These are phyloP conservation scores for Candida sphagnicola DNA, from an alignment of 805 yeast genomes.

Conservation along the genomic window DNA sequence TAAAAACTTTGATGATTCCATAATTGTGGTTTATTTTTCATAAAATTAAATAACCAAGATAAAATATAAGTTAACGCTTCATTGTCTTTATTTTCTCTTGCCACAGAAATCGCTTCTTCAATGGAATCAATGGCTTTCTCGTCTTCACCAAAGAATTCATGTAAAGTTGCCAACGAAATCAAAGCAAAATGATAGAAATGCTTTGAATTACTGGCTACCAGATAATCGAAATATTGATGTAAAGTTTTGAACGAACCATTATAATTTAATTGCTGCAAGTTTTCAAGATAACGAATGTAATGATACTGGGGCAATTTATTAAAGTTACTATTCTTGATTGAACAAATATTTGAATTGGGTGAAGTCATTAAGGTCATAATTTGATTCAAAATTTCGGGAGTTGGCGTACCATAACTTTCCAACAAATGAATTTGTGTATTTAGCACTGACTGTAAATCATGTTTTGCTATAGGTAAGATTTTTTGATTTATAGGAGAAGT, in stretches of 20 bases:
- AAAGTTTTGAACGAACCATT: conserved; percentile 48
- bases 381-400: conserved; percentile 40
- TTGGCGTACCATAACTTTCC: conserved; percentile 49
- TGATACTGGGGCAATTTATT: conserved; percentile 38
- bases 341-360: conserved; percentile 33
- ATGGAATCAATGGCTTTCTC: conserved; percentile 73
- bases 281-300: conserved; percentile 59
- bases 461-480: conserved; percentile 42
- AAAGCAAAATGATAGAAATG: conserved; percentile 74
- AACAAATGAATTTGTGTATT: conserved; percentile 51
- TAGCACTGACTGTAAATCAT: conserved; percentile 47
- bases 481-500: conserved; percentile 7
- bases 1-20: conserved; percentile 44
- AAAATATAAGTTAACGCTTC: conserved; percentile 67
- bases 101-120: conserved; percentile 83
- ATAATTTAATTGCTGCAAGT: conserved; percentile 56
- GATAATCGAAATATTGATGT: conserved; percentile 69
- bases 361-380: conserved; percentile 46
- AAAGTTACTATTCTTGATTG: conserved; percentile 27
- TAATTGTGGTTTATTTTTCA: conserved; percentile 62
- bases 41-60: conserved; percentile 69
- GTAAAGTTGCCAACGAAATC: conserved; percentile 65
- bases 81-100: conserved; percentile 78
- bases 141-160: conserved; percentile 62
- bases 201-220: conserved; percentile 62